Evolutionary conservation across 1,284 basidiomycete species (phyloP).

Genomic region (Trichosporon inkin): DNA sequence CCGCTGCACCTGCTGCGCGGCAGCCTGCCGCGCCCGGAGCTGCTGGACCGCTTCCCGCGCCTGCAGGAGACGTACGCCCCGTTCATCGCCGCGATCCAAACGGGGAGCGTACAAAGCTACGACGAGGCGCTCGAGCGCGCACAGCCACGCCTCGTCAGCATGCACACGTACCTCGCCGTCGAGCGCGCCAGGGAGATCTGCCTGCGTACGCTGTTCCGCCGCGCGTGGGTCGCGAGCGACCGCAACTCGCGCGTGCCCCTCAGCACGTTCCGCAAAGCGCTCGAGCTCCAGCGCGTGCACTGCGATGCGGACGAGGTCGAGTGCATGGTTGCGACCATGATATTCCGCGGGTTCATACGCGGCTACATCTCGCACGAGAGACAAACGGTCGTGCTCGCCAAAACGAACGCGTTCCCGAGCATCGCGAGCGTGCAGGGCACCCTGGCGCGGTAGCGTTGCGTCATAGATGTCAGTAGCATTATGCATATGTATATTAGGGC

Average conservation of each 20-base stretch:
- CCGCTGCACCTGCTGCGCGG: constrained; percentile 83
- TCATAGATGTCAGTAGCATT: neutral
- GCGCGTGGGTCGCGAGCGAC: constrained; percentile 75
- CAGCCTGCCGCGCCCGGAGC: constrained; percentile 65
- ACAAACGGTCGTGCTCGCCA: constrained; percentile 83
- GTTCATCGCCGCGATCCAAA: constrained; percentile 71
- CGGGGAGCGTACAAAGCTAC: constrained; percentile 73
- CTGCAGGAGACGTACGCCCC: constrained; percentile 71
- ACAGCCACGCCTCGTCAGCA: constrained; percentile 68
- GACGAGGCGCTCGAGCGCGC: constrained; percentile 67
- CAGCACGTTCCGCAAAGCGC: constrained; percentile 66
- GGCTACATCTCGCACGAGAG: constrained; percentile 96
- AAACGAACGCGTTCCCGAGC: constrained; percentile 72
- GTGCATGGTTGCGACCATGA: constrained; percentile 89
- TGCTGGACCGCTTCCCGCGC: constrained; percentile 67
- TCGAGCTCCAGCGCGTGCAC: constrained; percentile 60
- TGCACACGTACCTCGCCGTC: constrained; percentile 78
- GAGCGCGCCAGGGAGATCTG: constrained; percentile 85
- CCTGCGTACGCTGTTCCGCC: constrained; percentile 75
- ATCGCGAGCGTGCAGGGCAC: neutral
- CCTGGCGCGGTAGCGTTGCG: too few relatives aligned
- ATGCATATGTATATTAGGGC: constrained; percentile 1
- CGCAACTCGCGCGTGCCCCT: constrained; percentile 72
- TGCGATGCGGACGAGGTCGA: constrained; percentile 74
- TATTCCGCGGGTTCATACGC: constrained; percentile 83